Evolutionary conservation across 148 eudicot species (phyloP).

Genomic region (Rhododendron vialii): DNA sequence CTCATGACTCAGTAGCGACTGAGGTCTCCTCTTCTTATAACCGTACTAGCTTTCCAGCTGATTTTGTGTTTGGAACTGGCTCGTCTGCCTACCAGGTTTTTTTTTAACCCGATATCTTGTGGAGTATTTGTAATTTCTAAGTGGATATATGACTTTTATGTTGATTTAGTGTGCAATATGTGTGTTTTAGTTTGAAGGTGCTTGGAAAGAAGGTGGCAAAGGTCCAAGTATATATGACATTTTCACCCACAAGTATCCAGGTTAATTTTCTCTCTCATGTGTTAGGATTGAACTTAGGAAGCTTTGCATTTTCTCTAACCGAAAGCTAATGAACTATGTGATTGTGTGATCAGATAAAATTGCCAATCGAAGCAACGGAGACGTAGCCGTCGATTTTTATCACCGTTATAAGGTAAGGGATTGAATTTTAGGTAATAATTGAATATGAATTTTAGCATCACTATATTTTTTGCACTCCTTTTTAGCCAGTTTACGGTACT

Average conservation of each 20-base stretch:
- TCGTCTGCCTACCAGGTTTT: constrained; percentile 1
- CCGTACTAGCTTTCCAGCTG: background rate
- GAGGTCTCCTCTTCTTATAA: background rate
- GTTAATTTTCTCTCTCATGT: background rate
- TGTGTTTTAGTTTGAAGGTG: constrained; percentile 5
- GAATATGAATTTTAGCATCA: background rate
- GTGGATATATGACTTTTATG: background rate
- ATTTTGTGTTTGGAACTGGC: constrained; percentile 1
- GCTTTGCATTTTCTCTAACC: background rate
- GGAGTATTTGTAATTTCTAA: background rate
- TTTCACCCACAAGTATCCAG: background rate
- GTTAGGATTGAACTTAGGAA: background rate
- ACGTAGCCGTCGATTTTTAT: constrained; percentile 22
- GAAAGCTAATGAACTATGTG: background rate
- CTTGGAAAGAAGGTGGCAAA: background rate
- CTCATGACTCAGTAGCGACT: background rate
- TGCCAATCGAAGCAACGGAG: constrained; percentile 9
- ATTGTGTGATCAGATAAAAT: constrained; percentile 7
- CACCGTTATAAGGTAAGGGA: constrained; percentile 19
- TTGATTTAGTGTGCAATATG: background rate
- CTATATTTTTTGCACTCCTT: background rate
- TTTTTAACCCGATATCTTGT: background rate
- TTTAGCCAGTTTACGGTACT: background rate
- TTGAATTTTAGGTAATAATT: background rate
- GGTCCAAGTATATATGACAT: background rate